Base-by-base conservation (phyloP, 2,329 filamentous ascomycete species). In the Tolypocladium nubicola region DNA sequence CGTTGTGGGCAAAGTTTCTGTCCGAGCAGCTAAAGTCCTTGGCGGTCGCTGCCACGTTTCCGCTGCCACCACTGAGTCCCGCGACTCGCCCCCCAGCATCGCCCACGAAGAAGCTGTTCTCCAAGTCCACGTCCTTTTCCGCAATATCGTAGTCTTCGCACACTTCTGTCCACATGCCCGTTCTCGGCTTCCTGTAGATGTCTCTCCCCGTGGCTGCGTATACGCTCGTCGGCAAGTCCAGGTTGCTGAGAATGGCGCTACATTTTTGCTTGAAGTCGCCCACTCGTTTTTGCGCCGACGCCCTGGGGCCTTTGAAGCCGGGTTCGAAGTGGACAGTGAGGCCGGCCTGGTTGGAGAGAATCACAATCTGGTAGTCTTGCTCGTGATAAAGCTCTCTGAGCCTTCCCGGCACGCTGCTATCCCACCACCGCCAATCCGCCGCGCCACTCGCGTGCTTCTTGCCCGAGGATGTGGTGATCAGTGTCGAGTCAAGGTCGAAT, bases 361-460 rank as follows among this genome's bases (percentile, higher is more conserved):
- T 82, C 21, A 90, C 81, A 14, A 97, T 73, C 52, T 81, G 81
- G 71, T 89, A 95, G 37, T 85, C 90, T 63, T 94, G 82, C 13
- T 83, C 76, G 8, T 73, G 61, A 65, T 90, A 81, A 2, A 97
- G 76, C 59, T 85, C 75, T 62, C 80, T 82, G 21, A 99, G 70
- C 55, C 76, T 82, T 0, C 71, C 72, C 1, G 90, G 90, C 0
- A 97, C 88, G 21, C 74, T 78, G 16, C 73, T 64, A 69, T 95
- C 76, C 90, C 91, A 97, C 94, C 94, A 99, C 70, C 89, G 90
- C 94, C 94, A 99, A 68, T 97, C 93, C 4, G 78, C 76, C 0
- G 85, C 82, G 62, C 85, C 82, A 55, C 80, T 80, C 3, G 84
- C 80, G 66, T 93, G 93, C 54, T 82, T 87, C 71, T 90, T 94